A percentile compares a stretch with the other conserved stretches of the same genome.
Conservation (phyloP, 148 eudicot species). For the Cornus florida region DNA sequence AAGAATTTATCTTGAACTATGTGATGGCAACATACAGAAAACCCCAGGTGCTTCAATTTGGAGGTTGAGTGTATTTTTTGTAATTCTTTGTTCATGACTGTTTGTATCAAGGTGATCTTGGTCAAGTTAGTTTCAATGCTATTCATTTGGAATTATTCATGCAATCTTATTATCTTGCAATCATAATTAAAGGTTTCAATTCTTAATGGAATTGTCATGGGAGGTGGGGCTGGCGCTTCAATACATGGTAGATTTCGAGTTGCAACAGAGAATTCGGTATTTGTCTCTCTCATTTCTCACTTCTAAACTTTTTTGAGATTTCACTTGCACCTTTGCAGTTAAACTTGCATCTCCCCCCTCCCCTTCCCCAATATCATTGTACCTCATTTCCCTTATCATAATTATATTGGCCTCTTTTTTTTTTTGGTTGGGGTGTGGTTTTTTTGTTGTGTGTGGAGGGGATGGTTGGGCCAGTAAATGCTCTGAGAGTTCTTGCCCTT, state of each 20-base stretch:
- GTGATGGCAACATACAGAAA: constrained; percentile 79
- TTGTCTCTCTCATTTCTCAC: background rate
- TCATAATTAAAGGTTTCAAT: constrained; percentile 69
- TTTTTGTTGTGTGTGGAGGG: background rate
- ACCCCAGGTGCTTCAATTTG: constrained; percentile 61
- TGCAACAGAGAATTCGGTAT: constrained; percentile 91
- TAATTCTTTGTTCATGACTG: background rate
- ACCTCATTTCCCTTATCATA: background rate
- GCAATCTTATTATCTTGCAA: constrained; percentile 10
- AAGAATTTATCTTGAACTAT: constrained; percentile 69
- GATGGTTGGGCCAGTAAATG: background rate
- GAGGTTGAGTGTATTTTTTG: background rate
- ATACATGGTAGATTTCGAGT: constrained; percentile 92
- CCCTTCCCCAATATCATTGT: background rate
- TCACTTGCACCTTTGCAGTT: background rate
- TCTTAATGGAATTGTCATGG: constrained; percentile 93
- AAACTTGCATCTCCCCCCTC: background rate
- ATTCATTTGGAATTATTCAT: background rate
- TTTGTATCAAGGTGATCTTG: background rate
- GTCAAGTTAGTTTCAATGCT: background rate
- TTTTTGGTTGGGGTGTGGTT: background rate
- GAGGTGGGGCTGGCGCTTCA: constrained; percentile 94
- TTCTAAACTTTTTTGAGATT: background rate
- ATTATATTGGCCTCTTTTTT: too few relatives aligned
- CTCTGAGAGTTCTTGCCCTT: background rate